These are phyloP conservation scores for Podaxis sp. DNA, from an alignment of 768 basidiomycete genomes.

Conservation along the genomic window DNA sequence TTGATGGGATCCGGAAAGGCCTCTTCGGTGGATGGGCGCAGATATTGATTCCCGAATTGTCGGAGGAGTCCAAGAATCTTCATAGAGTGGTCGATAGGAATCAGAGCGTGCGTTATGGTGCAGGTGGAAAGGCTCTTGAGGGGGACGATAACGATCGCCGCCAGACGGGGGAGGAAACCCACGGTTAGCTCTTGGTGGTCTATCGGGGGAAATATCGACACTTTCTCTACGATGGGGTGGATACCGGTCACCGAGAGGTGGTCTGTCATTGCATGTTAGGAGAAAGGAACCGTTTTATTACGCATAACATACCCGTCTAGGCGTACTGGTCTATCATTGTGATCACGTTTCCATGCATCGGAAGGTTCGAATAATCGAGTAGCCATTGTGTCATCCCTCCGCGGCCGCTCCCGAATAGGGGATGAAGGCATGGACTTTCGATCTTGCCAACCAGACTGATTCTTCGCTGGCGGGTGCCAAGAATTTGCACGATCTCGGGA, in stretches of 20 bases:
- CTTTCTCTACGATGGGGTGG: constrained; percentile 31
- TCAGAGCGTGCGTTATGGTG: constrained; percentile 39
- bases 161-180: constrained; percentile 25
- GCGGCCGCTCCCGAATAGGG: constrained; percentile 31
- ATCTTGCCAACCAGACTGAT: constrained; percentile 37
- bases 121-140: constrained; percentile 35
- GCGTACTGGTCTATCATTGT: constrained; percentile 42
- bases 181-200: constrained; percentile 31
- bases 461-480: constrained; percentile 37
- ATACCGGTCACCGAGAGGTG: constrained; percentile 32
- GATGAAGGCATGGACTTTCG: constrained; percentile 41
- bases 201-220: constrained; percentile 38
- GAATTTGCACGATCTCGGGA: constrained; percentile 45
- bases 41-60: constrained; percentile 21
- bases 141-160: constrained; percentile 54
- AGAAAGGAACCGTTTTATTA: constrained; percentile 7
- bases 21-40: constrained; percentile 24
- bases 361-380: constrained; percentile 71
- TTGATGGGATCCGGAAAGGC: constrained; percentile 24
- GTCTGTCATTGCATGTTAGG: constrained; percentile 16
- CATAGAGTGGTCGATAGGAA: constrained; percentile 52
- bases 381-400: constrained; percentile 33
- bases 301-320: constrained; percentile 37
- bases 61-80: constrained; percentile 30
- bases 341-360: constrained; percentile 65